phyloP scores from a whole-genome alignment of 192 early-diverging fungal species.

The Lobosporangium transversale region DNA sequence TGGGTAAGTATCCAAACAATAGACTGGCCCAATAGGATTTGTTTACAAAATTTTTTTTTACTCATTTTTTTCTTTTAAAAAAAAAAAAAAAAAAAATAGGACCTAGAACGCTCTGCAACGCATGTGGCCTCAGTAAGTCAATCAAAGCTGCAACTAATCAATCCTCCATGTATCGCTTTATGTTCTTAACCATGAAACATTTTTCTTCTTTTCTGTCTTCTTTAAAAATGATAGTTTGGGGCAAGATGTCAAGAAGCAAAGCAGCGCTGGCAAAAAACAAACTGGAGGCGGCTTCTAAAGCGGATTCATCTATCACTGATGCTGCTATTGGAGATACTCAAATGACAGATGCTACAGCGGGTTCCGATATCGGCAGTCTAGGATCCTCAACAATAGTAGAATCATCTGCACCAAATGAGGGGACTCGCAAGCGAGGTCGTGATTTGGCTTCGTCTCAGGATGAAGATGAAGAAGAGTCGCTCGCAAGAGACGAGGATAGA shows the following conservation, averaged over 20 bases:
- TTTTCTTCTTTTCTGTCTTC: not conserved
- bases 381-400: no score
- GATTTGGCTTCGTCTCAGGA: not conserved
- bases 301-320: not conserved
- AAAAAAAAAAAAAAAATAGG: no score
- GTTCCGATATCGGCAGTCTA: no score
- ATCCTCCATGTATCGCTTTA: not conserved
- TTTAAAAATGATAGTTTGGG: slow-evolving; percentile 30
- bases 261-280: slow-evolving; percentile 33
- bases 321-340: not conserved
- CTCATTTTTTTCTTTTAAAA: not conserved
- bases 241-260: slow-evolving; percentile 47
- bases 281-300: slow-evolving; percentile 1
- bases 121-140: slow-evolving; percentile 50
- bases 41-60: no score
- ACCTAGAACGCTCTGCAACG: slow-evolving; percentile 49
- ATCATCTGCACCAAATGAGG: no score
- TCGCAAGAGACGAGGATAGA: slow-evolving; percentile 11
- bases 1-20: slow-evolving; percentile 31
- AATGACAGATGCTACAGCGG: not conserved
- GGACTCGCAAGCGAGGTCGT: slow-evolving; percentile 5
- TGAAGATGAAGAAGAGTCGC: not conserved
- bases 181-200: not conserved
- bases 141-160: not conserved
- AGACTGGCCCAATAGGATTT: no score